Evolutionary conservation across 73 alveolate species (phyloP).

Genomic region (Stentor coeruleus): DNA sequence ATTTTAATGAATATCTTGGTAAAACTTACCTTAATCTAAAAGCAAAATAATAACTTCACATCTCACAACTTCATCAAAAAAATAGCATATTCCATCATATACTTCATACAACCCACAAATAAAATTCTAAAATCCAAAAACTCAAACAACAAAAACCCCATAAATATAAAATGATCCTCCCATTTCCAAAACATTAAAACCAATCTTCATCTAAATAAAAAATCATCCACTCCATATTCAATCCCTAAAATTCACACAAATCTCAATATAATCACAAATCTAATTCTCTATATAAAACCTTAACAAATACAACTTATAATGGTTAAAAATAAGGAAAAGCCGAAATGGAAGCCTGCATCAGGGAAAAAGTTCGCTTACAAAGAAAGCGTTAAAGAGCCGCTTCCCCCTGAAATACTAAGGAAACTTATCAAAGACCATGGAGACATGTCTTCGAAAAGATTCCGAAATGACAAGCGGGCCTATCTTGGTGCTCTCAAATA

Average conservation of each 20-base stretch:
- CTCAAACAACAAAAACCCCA: not conserved
- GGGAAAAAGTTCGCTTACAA: slow-evolving; percentile 60
- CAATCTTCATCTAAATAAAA: not conserved
- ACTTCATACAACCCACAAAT: no score
- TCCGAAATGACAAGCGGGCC: slow-evolving; percentile 84
- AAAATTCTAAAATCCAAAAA: not conserved
- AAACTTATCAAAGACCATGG: slow-evolving; percentile 98
- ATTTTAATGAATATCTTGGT: no score
- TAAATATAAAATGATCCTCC: no score
- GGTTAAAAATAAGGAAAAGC: not conserved
- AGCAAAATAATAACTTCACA: no score
- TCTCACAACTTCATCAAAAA: no score
- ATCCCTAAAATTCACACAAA: not conserved
- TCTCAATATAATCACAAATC: not conserved
- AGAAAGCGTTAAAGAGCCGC: slow-evolving; percentile 56
- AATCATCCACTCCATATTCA: not conserved
- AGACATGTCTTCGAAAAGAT: slow-evolving; percentile 98
- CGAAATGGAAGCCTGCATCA: slow-evolving; percentile 30
- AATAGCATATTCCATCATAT: no score
- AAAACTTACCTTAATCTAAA: no score
- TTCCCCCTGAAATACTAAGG: slow-evolving; percentile 72
- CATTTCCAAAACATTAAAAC: no score
- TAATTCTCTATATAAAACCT: not conserved
- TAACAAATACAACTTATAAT: not conserved
- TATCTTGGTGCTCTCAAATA: slow-evolving; percentile 97